Base-by-base conservation (phyloP, 192 early-diverging fungal species). In the Rhizophagus prolifer region DNA sequence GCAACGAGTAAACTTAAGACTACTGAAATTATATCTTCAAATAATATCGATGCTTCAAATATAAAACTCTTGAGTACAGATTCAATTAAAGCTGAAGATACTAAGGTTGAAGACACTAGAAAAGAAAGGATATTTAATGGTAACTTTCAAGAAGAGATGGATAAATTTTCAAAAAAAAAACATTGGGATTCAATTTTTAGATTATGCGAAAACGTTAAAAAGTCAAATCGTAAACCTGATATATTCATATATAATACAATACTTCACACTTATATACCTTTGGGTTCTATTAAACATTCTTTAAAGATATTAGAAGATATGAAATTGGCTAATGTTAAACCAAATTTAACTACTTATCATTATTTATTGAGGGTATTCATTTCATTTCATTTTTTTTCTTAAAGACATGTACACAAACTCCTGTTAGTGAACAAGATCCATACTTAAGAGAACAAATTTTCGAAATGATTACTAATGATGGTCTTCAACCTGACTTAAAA, bases 291-390 rank as follows among this genome's bases (percentile, higher is more conserved):
- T 21, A 54, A 16, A 54, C 16, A 54, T 54, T 66, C 64, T 34
- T n/a, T 66, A 3, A 66, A 66, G 31, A 34, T 66, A 31, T 34
- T 66, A 34, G 64, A 66, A 9, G 64, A 66, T 66, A 66, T 66
- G 64, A 21, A 9, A 34, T 21, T 66, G 31, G 31, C 31, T 34
- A 19, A 31, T 34, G 19, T 66, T 21, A 66, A 30, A 1, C 64
- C 64, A 34, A 34, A 66, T 34, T 19, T 66, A 34, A 21, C 13
- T 4, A 66, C 64, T 19, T 66, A 66, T 34, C 12, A 66, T 66
- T 21, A 9, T 38, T 66, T 66, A 69, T 69, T 46, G 67, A 46
- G 38, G 67, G 41, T 41, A 69, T n/a, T n/a, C n/a, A n/a, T 44
- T 44, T 46, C 25, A 69, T 21, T 69, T 12, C 3, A n/a, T 46